Evolutionary conservation across 1,284 basidiomycete genomes (phyloP).

Genomic region (Tremellales sp.): DNA sequence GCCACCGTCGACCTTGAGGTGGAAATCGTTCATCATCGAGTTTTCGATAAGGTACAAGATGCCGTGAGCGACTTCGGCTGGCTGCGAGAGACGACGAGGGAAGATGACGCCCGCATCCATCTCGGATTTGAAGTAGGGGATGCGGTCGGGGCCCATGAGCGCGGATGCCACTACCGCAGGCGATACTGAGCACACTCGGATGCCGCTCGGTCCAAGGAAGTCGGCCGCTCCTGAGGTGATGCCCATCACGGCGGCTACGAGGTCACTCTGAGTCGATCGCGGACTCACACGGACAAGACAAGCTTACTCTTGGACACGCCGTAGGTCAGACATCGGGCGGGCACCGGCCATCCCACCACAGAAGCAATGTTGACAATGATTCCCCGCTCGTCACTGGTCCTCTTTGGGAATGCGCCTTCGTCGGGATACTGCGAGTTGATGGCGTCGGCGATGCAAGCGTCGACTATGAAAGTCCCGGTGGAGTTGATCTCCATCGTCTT

Average conservation of each 20-base stretch:
- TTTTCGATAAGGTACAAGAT: conserved; percentile 31
- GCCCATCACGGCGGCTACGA: conserved; percentile 15
- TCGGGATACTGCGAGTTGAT: conserved; percentile 33
- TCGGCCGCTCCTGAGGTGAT: conserved; percentile 20
- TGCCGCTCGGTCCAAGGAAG: conserved; percentile 28
- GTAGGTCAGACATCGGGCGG: conserved; percentile 30
- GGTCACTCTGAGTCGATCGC: not conserved
- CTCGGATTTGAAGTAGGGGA: conserved; percentile 9
- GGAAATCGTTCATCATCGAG: conserved; percentile 31
- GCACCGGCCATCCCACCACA: conserved; percentile 24
- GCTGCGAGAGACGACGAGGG: conserved; percentile 16
- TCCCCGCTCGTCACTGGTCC: conserved; percentile 27
- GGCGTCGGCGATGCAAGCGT: conserved; percentile 29
- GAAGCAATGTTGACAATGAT: conserved; percentile 33
- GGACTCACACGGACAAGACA: too few species aligned
- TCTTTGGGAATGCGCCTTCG: conserved; percentile 8
- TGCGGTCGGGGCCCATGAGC: conserved; percentile 20
- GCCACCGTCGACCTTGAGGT: conserved; percentile 21
- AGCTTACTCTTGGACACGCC: conserved; percentile 25
- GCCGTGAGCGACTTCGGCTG: conserved; percentile 18
- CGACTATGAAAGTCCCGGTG: conserved; percentile 29
- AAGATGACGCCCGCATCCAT: conserved; percentile 12
- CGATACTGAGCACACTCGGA: conserved; percentile 29
- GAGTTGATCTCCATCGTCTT: conserved; percentile 27
- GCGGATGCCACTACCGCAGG: conserved; percentile 33